Conservation (phyloP, 768 basidiomycete species). For the Mycena polygramma region DNA sequence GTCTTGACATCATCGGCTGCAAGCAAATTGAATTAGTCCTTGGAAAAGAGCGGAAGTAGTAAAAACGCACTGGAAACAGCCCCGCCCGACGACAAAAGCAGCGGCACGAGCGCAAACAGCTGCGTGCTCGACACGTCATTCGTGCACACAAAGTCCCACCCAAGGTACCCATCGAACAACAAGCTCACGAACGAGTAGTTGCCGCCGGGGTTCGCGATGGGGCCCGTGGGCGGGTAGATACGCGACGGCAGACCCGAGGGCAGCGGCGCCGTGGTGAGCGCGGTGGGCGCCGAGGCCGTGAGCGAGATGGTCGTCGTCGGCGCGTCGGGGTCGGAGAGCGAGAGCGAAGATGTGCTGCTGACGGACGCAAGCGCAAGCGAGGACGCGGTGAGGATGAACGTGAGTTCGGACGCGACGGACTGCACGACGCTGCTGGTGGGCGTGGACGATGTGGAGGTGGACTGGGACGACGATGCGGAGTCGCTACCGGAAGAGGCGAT, state of each 20-base stretch:
- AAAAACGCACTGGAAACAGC: slow-evolving; percentile 47
- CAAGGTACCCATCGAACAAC: slow-evolving; percentile 68
- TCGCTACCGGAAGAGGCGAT: neutral
- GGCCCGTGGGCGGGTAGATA: slow-evolving; percentile 62
- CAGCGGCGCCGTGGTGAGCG: slow-evolving; percentile 53
- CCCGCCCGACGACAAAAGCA: slow-evolving; percentile 51
- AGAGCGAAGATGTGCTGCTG: slow-evolving; percentile 36
- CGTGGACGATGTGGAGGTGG: slow-evolving; percentile 31
- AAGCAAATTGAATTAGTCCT: slow-evolving; percentile 23
- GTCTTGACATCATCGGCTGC: slow-evolving; percentile 54
- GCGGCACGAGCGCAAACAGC: slow-evolving; percentile 81
- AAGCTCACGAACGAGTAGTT: slow-evolving; percentile 69
- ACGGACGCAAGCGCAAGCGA: slow-evolving; percentile 56
- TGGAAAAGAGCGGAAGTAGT: slow-evolving; percentile 14
- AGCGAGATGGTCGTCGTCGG: slow-evolving; percentile 51
- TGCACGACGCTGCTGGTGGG: slow-evolving; percentile 27
- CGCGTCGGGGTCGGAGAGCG: slow-evolving; percentile 59
- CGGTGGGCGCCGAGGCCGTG: slow-evolving; percentile 39
- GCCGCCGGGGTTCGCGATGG: slow-evolving; percentile 26
- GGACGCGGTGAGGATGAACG: slow-evolving; percentile 59
- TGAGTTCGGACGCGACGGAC: slow-evolving; percentile 55
- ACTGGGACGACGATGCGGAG: neutral
- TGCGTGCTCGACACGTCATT: slow-evolving; percentile 74
- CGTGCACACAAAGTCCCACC: slow-evolving; percentile 78
- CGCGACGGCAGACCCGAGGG: slow-evolving; percentile 72